Percentiles rank a stretch among this genome's conserved stretches.
Conservation (phyloP, 2,329 filamentous ascomycete species). For the Xylaria digitata region DNA sequence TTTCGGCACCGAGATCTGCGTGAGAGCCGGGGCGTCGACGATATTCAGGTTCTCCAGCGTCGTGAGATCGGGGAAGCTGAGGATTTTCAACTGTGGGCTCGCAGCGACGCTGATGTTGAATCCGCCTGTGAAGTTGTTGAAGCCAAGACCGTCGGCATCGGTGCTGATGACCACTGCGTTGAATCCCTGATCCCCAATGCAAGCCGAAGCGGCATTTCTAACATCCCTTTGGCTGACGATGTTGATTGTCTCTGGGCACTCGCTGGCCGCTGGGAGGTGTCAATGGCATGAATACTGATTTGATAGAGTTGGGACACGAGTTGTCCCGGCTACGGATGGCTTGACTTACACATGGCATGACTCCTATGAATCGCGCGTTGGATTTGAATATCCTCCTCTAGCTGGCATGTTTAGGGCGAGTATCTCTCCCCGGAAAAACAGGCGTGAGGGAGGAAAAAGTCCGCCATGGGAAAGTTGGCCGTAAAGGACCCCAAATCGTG, state of each 20-base stretch:
- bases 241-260: conserved; percentile 22
- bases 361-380: background rate
- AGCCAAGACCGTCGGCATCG: background rate
- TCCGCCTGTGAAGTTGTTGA: conserved; percentile 21
- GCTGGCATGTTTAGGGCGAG: background rate
- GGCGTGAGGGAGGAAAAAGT: background rate
- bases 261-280: background rate
- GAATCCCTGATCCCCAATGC: conserved; percentile 13
- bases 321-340: background rate
- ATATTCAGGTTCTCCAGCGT: conserved; percentile 4
- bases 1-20: conserved; percentile 18
- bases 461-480: background rate
- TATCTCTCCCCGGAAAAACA: background rate
- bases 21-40: conserved; percentile 9
- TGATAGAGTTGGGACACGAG: background rate
- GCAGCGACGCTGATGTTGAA: conserved; percentile 19
- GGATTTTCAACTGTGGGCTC: conserved; percentile 2
- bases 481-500: background rate
- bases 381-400: conserved; percentile 6
- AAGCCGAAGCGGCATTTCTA: background rate
- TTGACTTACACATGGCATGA: conserved; percentile 24
- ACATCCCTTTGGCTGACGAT: conserved; percentile 17
- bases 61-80: background rate
- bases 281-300: background rate
- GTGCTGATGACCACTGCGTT: background rate